Conservation (phyloP, 345 rosid genomes). For the Arabis hirsuta region DNA sequence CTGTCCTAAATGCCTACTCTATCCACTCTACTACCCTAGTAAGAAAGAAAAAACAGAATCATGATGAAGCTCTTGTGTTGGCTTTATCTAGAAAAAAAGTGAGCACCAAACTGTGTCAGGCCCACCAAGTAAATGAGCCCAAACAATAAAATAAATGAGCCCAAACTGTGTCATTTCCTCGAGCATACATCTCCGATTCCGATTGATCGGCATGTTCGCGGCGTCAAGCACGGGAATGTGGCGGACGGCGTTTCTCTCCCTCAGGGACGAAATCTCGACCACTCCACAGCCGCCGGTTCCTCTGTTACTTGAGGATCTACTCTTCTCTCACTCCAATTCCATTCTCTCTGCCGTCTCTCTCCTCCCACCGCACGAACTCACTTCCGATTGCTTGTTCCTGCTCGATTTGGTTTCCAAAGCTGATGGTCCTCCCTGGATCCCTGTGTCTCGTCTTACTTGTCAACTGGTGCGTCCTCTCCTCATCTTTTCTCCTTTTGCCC, state of each 20-base stretch:
- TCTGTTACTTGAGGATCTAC: constrained; percentile 60
- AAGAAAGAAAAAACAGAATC: too few relatives aligned
- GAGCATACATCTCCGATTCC: neutral
- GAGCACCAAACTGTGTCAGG: too few relatives aligned
- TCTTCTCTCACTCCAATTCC: constrained; percentile 67
- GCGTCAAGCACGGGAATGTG: constrained; percentile 53
- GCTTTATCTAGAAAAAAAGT: too few relatives aligned
- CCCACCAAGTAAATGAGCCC: neutral
- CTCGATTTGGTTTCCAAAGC: constrained; percentile 61
- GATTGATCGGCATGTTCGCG: neutral
- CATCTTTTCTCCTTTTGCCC: neutral
- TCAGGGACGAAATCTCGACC: constrained; percentile 75
- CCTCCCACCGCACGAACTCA: constrained; percentile 81
- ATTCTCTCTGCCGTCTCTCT: constrained; percentile 62
- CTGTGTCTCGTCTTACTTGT: constrained; percentile 51
- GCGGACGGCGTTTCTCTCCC: constrained; percentile 86
- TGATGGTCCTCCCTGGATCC: constrained; percentile 45
- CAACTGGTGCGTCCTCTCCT: constrained; percentile 58
- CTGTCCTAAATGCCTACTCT: neutral
- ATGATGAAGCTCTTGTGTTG: too few relatives aligned
- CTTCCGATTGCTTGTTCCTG: constrained; percentile 72
- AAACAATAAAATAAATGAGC: neutral
- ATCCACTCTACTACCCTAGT: too few relatives aligned
- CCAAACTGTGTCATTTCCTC: neutral
- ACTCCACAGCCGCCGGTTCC: constrained; percentile 53